Evolutionary conservation across 352 stramenopile species (phyloP).

Genomic region (Globisporangium carolinianum): DNA sequence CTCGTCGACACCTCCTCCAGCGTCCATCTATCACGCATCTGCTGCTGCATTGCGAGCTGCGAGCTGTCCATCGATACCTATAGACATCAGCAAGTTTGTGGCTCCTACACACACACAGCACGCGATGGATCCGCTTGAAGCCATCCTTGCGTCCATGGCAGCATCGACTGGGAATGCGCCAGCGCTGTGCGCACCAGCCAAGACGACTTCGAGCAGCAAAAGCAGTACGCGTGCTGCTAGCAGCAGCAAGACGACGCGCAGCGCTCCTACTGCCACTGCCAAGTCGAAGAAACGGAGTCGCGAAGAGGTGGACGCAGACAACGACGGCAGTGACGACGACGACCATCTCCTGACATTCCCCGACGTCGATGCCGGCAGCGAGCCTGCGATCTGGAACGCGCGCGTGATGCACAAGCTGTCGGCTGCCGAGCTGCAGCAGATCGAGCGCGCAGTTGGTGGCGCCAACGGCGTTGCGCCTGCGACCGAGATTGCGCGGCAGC

Average conservation of each 20-base stretch:
- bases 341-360: slow-evolving; percentile 10
- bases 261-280: no score
- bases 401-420: slow-evolving; percentile 27
- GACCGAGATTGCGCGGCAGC: slow-evolving; percentile 64
- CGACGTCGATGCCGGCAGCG: background rate
- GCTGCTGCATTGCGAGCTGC: no score
- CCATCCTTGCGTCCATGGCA: slow-evolving; percentile 80
- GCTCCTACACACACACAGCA: no score
- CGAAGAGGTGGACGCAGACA: slow-evolving; percentile 10
- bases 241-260: no score
- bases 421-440: slow-evolving; percentile 12
- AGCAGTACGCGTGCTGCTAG: no score
- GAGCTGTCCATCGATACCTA: no score
- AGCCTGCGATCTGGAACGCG: slow-evolving; percentile 23
- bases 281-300: slow-evolving; percentile 7
- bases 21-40: no score
- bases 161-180: slow-evolving; percentile 59
- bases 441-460: background rate
- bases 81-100: no score
- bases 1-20: no score
- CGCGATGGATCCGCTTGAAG: slow-evolving; percentile 45
- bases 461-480: slow-evolving; percentile 21
- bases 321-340: background rate
- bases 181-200: background rate
- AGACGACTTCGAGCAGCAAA: background rate